phyloP scores from a whole-genome alignment of 257 asterid species.

The Prunella vulgaris region DNA sequence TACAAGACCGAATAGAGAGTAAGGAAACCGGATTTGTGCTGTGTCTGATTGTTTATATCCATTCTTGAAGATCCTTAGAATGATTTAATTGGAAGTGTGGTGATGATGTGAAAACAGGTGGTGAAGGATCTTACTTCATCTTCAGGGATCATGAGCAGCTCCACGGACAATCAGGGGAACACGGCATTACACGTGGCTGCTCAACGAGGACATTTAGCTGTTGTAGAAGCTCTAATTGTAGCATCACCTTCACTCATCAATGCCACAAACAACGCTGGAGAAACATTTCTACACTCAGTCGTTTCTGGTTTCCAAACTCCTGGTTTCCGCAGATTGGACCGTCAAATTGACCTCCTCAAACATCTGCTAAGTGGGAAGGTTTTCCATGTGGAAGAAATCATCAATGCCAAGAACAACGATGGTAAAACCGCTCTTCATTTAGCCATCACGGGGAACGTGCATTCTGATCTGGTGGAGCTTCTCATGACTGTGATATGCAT shows the following conservation, averaged over 20 bases:
- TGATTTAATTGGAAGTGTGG: too few relatives aligned
- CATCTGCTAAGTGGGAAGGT: slow-evolving; percentile 42
- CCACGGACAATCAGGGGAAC: slow-evolving; percentile 74
- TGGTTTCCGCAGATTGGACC: slow-evolving; percentile 81
- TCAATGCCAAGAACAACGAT: slow-evolving; percentile 44
- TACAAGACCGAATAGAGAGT: too few relatives aligned
- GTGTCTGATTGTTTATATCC: neutral
- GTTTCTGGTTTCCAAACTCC: slow-evolving; percentile 82
- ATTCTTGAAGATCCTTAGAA: too few relatives aligned
- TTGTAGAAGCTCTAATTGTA: slow-evolving; percentile 64
- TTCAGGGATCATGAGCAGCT: slow-evolving; percentile 42
- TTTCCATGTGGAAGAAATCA: slow-evolving; percentile 46
- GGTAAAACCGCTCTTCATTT: slow-evolving; percentile 81
- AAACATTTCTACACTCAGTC: slow-evolving; percentile 72
- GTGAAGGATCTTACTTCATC: slow-evolving; percentile 52
- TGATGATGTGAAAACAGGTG: slow-evolving; percentile 50
- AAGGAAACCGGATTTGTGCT: too few relatives aligned
- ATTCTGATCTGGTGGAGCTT: slow-evolving; percentile 67
- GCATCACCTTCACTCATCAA: slow-evolving; percentile 53
- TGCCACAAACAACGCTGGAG: slow-evolving; percentile 54
- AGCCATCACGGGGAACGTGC: slow-evolving; percentile 74
- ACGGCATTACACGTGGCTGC: slow-evolving; percentile 89
- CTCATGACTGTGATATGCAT: slow-evolving; percentile 60
- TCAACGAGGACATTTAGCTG: slow-evolving; percentile 72
- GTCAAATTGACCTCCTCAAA: slow-evolving; percentile 68